Evolutionary conservation across 2,329 filamentous ascomycete species (phyloP), one percentile per base, ranked within the genome.

Genomic region (Exophiala lecanii-corni): DNA sequence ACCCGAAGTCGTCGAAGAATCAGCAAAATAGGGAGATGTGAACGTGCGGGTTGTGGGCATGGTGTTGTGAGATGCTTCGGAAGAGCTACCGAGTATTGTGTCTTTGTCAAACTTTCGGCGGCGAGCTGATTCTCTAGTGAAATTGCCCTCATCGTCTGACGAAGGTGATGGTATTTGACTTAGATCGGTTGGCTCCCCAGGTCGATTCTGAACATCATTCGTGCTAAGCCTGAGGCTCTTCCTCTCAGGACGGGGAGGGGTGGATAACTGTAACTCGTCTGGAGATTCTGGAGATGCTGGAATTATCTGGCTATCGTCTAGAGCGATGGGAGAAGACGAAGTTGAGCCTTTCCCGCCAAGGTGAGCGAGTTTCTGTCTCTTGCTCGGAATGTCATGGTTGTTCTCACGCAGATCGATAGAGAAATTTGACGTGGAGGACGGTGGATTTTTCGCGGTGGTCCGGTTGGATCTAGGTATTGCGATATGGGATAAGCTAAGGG

Each of bases 181-280:
- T 16, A 15, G 15, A 21, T 40, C 30, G 19, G 12, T 16, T 4
- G 25, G 4, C 13, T 25, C 4, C 7, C 17, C 16, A 9, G n/a
- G 30, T n/a, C 26, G 19, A 13, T 15, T 36, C 21, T n/a, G 13
- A 15, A 7, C n/a, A 12, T 35, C 4, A 9, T 35, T 15, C 9
- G 15, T 15, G 6, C 7, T 35, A 7, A 17, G 15, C 16, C 9
- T 12, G 6, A 4, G 16, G 5, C 13, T 18, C 9, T 6, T 17
- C 7, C 4, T 18, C n/a, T 18, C 18, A 10, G 33, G 9, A n/a
- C 15, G 7, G 6, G 9, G 4, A 35, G 17, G 7, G 12, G 33
- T 17, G 19, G 39, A 36, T 9, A 51, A 34, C n/a, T 28, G 17
- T 23, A 51, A 40, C 32, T 51, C 49, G 34, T 51, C 49, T 32